These are phyloP conservation scores for Bipolaris victoriae DNA, from an alignment of 2,329 filamentous ascomycete genomes.

Conservation along the genomic window DNA sequence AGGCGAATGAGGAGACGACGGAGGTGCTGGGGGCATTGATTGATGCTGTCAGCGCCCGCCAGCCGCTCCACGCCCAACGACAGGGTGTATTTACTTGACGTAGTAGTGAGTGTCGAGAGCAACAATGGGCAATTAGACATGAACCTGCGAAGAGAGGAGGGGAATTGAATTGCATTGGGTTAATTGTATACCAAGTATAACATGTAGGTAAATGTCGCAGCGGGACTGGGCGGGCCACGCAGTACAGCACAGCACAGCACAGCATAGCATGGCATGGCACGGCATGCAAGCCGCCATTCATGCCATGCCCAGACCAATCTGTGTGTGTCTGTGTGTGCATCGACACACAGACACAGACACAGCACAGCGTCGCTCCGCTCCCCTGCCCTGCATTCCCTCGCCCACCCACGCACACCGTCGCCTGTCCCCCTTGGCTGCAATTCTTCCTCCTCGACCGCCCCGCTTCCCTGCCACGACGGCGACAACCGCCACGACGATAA, in stretches of 20 bases:
- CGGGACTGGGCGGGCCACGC: too few species aligned
- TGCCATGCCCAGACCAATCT: too few species aligned
- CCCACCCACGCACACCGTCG: constrained; percentile 15
- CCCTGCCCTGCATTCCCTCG: constrained; percentile 24
- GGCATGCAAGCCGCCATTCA: constrained; percentile 2
- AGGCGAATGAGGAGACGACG: constrained; percentile 13
- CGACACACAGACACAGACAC: too few species aligned
- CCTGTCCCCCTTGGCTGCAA: constrained; percentile 14
- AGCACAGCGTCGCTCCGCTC: too few species aligned
- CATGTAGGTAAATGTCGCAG: too few species aligned
- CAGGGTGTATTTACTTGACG: neutral
- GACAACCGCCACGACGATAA: neutral
- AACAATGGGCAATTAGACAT: too few species aligned
- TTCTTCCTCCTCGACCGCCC: neutral
- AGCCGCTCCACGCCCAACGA: neutral
- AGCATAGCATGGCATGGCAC: neutral
- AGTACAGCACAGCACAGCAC: neutral
- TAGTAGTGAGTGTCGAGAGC: too few species aligned
- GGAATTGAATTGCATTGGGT: too few species aligned
- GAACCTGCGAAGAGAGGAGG: too few species aligned
- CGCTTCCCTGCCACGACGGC: neutral
- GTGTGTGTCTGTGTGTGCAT: too few species aligned
- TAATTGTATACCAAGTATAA: too few species aligned
- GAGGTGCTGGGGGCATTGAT: neutral
- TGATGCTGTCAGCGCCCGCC: constrained; percentile 1